Evolutionary conservation across 805 yeast genomes (phyloP).

Genomic region (Pichia manshurica): DNA sequence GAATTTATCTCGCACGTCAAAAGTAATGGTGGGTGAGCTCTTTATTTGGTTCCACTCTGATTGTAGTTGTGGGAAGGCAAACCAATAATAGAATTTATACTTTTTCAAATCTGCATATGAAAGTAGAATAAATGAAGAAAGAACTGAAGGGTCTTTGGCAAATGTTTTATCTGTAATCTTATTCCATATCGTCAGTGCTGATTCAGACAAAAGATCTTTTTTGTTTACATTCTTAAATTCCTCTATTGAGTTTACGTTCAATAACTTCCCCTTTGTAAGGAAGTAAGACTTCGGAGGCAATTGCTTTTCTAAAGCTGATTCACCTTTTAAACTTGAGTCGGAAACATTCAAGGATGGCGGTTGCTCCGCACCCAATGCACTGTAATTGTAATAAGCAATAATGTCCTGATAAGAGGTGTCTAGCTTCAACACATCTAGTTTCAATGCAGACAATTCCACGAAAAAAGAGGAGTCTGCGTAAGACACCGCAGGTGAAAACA

Average conservation of each 20-base stretch:
- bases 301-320: background rate
- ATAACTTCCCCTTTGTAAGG: slow-evolving; percentile 31
- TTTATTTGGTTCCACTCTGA: slow-evolving; percentile 40
- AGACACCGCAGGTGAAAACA: slow-evolving; percentile 5
- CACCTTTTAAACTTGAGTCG: slow-evolving; percentile 3
- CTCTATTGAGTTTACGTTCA: slow-evolving; percentile 78
- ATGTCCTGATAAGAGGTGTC: slow-evolving; percentile 43
- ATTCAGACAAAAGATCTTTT: slow-evolving; percentile 42
- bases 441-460: slow-evolving; percentile 62
- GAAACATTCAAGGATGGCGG: slow-evolving; percentile 24
- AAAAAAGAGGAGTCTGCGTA: slow-evolving; percentile 87
- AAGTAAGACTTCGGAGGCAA: slow-evolving; percentile 17
- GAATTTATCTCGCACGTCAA: background rate
- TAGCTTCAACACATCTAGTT: slow-evolving; percentile 67
- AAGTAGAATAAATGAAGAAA: slow-evolving; percentile 45
- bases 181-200: slow-evolving; percentile 28
- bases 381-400: slow-evolving; percentile 34
- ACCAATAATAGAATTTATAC: slow-evolving; percentile 86
- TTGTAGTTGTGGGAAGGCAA: slow-evolving; percentile 64
- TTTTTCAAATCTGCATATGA: slow-evolving; percentile 86
- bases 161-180: slow-evolving; percentile 32
- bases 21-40: background rate
- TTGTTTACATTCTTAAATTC: slow-evolving; percentile 74
- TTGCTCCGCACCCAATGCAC: slow-evolving; percentile 27
- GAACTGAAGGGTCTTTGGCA: slow-evolving; percentile 34